phyloP scores from a whole-genome alignment of 495 filamentous ascomycete genomes.

The Aspergillus heteromorphus region DNA sequence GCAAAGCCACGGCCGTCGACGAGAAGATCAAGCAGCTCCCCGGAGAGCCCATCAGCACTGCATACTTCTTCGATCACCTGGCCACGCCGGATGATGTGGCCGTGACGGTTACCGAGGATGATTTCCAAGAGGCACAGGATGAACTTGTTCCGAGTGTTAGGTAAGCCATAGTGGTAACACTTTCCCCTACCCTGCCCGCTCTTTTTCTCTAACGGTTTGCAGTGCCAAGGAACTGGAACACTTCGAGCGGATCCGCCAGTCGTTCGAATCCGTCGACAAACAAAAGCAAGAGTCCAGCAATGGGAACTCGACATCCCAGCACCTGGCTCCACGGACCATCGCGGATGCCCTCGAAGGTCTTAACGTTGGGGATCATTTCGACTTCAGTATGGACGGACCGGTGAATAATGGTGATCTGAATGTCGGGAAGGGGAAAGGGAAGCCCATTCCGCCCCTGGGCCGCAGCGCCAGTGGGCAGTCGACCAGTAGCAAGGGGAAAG shows the following conservation, averaged over 20 bases:
- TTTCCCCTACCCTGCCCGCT: background rate
- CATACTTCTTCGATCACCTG: slow-evolving; percentile 91
- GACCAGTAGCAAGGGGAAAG: slow-evolving; percentile 35
- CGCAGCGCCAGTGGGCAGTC: slow-evolving; percentile 27
- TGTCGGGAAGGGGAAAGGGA: slow-evolving; percentile 24
- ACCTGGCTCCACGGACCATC: slow-evolving; percentile 29
- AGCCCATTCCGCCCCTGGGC: slow-evolving; percentile 23
- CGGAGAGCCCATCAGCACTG: slow-evolving; percentile 63
- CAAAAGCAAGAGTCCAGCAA: slow-evolving; percentile 28
- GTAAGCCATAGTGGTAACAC: slow-evolving; percentile 29
- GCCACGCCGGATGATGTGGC: slow-evolving; percentile 75
- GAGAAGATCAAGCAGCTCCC: slow-evolving; percentile 63
- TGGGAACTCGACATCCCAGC: slow-evolving; percentile 16
- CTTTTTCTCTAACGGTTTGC: slow-evolving; percentile 15
- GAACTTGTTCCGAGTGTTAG: slow-evolving; percentile 90
- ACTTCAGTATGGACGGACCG: slow-evolving; percentile 16
- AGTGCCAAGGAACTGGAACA: slow-evolving; percentile 89
- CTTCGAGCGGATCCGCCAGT: slow-evolving; percentile 75
- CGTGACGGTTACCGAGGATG: slow-evolving; percentile 81
- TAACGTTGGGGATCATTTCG: slow-evolving; percentile 19
- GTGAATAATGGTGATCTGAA: slow-evolving; percentile 29
- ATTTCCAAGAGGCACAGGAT: slow-evolving; percentile 72
- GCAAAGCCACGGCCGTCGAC: slow-evolving; percentile 80
- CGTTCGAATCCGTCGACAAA: slow-evolving; percentile 63
- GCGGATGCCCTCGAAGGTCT: slow-evolving; percentile 37